phyloP scores from a whole-genome alignment of 2,329 filamentous ascomycete species.

The Colletotrichum sp. region DNA sequence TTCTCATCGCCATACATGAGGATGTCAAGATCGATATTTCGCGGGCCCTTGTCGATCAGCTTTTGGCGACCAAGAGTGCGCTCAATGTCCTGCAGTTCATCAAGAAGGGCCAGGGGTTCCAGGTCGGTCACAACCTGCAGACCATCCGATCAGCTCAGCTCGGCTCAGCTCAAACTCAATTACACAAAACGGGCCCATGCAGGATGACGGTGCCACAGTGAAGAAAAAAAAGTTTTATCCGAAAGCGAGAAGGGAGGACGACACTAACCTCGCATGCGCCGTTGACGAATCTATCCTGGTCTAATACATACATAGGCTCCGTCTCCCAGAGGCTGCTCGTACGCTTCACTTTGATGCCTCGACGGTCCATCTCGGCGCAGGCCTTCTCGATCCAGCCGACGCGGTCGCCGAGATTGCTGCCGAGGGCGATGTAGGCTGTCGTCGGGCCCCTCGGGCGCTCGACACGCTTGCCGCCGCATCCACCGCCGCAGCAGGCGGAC shows the following conservation, averaged over 20 bases:
- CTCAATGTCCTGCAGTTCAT: constrained; percentile 86
- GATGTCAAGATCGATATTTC: constrained; percentile 95
- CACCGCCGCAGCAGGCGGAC: constrained; percentile 30
- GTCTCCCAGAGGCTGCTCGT: constrained; percentile 96
- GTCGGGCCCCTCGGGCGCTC: constrained; percentile 31
- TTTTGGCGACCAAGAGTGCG: constrained; percentile 80
- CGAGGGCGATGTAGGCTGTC: constrained; percentile 82
- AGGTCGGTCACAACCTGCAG: constrained; percentile 79
- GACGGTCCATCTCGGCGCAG: constrained; percentile 75
- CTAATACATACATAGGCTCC: constrained; percentile 92
- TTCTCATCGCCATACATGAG: constrained; percentile 76
- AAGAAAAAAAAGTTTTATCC: neutral
- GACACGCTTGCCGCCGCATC: constrained; percentile 27
- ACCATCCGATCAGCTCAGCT: neutral
- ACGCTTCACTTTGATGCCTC: constrained; percentile 74
- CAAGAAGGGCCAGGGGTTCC: constrained; percentile 75
- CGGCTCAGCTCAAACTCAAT: neutral
- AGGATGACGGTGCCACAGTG: neutral
- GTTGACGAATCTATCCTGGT: constrained; percentile 90
- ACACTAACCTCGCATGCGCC: constrained; percentile 84
- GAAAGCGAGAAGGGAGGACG: neutral
- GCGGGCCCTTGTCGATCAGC: constrained; percentile 88
- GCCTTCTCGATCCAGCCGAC: constrained; percentile 85
- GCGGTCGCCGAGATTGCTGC: constrained; percentile 90
- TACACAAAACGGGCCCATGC: neutral